Conservation (phyloP, 257 asterid genomes). For the Solanum etuberosum region DNA sequence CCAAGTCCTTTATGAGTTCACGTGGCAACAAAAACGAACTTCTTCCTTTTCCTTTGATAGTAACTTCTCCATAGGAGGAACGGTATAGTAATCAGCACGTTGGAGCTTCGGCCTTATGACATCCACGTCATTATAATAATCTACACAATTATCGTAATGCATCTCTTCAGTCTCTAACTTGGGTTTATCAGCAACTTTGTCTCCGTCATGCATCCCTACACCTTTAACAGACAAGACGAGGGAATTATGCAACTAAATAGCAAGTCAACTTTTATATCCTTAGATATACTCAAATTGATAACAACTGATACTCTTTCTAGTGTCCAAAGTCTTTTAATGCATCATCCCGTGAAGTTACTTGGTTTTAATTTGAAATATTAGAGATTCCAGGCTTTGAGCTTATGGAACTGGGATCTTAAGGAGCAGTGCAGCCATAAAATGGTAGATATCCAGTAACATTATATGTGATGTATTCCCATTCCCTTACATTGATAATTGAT, state of each 20-base stretch:
- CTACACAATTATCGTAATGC: no score
- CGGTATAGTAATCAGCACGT: constrained; percentile 9
- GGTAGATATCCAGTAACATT: neutral
- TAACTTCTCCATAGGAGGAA: neutral
- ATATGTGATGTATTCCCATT: no score
- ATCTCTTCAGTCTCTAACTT: no score
- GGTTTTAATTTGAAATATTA: neutral
- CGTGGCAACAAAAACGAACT: no score
- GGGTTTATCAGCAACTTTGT: no score
- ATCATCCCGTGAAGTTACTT: neutral
- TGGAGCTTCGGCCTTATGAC: constrained; percentile 10
- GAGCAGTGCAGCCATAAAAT: no score
- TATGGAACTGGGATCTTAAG: neutral
- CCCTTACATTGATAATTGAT: no score
- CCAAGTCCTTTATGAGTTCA: no score
- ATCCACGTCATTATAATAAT: constrained; percentile 4
- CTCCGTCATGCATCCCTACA: no score
- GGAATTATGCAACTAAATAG: neutral
- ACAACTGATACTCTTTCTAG: neutral
- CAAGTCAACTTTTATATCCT: neutral
- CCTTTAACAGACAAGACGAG: neutral
- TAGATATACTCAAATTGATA: neutral
- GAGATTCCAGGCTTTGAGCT: neutral
- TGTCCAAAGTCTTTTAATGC: neutral
- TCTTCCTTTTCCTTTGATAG: no score